A percentile compares a stretch with the other conserved stretches of the same genome.
Evolutionary conservation across 768 basidiomycete species (phyloP).

Genomic region (Leccinum incarnatum): DNA sequence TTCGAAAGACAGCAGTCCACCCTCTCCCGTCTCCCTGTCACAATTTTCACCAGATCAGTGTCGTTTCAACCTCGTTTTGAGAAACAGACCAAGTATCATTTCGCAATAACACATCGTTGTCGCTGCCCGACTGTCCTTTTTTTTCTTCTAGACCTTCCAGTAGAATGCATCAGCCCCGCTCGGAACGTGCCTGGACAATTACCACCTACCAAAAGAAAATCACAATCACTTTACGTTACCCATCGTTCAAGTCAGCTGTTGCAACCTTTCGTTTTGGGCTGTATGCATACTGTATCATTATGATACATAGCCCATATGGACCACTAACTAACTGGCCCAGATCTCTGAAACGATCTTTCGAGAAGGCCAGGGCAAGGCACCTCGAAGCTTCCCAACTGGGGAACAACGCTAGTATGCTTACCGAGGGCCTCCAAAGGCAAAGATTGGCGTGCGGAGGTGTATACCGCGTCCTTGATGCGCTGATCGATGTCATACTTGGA

Average conservation of each 20-base stretch:
- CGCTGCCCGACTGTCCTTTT: neutral
- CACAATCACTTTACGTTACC: conserved; percentile 4
- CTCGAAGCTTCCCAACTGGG: neutral
- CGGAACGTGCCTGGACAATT: conserved; percentile 2
- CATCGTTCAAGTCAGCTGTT: neutral
- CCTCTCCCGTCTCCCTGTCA: neutral
- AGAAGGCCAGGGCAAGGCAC: conserved; percentile 4
- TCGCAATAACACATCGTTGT: neutral
- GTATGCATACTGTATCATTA: neutral
- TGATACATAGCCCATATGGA: neutral
- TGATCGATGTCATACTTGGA: conserved; percentile 1
- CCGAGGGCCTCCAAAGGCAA: conserved; percentile 9
- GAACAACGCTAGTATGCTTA: neutral
- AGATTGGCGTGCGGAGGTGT: conserved; percentile 12
- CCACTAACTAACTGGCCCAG: neutral
- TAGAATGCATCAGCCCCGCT: neutral
- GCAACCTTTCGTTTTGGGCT: neutral
- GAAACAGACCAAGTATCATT: neutral
- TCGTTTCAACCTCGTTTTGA: conserved; percentile 2
- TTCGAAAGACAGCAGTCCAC: neutral
- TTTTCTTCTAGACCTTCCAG: neutral
- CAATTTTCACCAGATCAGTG: neutral
- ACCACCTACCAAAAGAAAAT: neutral
- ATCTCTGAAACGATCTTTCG: conserved; percentile 1
- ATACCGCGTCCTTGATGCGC: conserved; percentile 8